These are phyloP conservation scores for Phytophthora fragariae DNA, from an alignment of 352 stramenopile species.

Conservation along the genomic window DNA sequence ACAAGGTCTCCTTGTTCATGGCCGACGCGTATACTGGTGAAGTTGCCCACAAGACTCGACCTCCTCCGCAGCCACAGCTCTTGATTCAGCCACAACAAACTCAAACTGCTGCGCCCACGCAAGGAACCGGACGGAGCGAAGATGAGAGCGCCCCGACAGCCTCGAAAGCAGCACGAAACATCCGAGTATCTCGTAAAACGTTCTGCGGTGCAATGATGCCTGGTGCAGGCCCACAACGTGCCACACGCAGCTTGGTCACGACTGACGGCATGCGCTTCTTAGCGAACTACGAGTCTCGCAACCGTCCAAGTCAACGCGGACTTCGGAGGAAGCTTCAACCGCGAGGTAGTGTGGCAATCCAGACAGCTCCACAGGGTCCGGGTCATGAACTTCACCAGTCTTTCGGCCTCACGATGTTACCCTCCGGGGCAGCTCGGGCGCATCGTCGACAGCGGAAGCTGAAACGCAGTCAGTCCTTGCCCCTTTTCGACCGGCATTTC, in stretches of 20 bases:
- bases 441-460: conserved; percentile 48
- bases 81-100: conserved; percentile 1
- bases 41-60: background rate
- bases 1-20: conserved; percentile 75
- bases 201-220: conserved; percentile 49
- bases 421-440: conserved; percentile 20
- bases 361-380: background rate
- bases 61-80: background rate
- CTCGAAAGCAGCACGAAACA: conserved; percentile 27
- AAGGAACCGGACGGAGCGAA: conserved; percentile 15
- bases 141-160: conserved; percentile 25
- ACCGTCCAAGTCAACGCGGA: conserved; percentile 21
- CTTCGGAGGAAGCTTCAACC: conserved; percentile 5
- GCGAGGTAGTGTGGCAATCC: conserved; percentile 12
- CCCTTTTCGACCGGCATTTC: conserved; percentile 72
- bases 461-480: conserved; percentile 70
- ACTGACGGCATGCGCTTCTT: conserved; percentile 70
- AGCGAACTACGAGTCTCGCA: conserved; percentile 59
- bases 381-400: conserved; percentile 31
- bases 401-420: conserved; percentile 5
- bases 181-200: conserved; percentile 46
- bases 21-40: conserved; percentile 43
- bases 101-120: background rate
- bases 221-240: conserved; percentile 23
- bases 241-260: conserved; percentile 46